Percentiles rank a stretch among this genome's conserved stretches.
Evolutionary conservation across 805 yeast species (phyloP).

Genomic region (Kurtzmaniella fragi): DNA sequence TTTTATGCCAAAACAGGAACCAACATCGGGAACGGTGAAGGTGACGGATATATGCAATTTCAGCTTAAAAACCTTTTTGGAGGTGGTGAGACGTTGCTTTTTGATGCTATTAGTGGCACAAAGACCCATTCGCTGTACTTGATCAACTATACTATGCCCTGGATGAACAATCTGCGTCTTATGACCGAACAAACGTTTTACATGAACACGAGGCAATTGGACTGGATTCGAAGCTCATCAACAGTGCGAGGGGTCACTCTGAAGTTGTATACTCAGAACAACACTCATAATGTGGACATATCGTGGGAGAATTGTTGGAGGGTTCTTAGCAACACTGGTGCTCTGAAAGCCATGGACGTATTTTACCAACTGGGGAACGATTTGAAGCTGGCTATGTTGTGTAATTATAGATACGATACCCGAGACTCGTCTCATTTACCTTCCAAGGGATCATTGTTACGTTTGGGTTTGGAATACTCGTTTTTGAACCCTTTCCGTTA

Average conservation of each 20-base stretch:
- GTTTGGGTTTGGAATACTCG: conserved; percentile 31
- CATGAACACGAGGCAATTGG: conserved; percentile 42
- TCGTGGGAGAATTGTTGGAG: conserved; percentile 41
- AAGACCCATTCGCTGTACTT: conserved; percentile 48
- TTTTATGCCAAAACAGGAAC: conserved; percentile 90
- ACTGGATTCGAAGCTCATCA: conserved; percentile 46
- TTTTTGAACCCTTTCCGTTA: conserved; percentile 24
- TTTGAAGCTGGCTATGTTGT: conserved; percentile 40
- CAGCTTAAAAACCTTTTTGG: conserved; percentile 54
- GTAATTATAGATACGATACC: conserved; percentile 38
- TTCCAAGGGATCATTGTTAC: conserved; percentile 31
- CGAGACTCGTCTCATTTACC: conserved; percentile 43
- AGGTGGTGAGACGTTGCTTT: conserved; percentile 47
- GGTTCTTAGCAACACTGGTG: conserved; percentile 22
- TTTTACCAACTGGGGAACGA: conserved; percentile 40
- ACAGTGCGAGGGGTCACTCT: conserved; percentile 38
- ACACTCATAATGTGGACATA: conserved; percentile 43
- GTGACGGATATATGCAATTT: conserved; percentile 84
- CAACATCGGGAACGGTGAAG: conserved; percentile 94
- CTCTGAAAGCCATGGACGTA: conserved; percentile 24
- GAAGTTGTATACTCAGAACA: conserved; percentile 31
- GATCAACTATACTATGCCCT: conserved; percentile 42
- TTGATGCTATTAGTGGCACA: conserved; percentile 49
- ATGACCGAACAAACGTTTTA: conserved; percentile 35
- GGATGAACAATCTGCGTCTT: conserved; percentile 35